Conservation (phyloP, 2,329 filamentous ascomycete species). For the Aspergillus sp. region DNA sequence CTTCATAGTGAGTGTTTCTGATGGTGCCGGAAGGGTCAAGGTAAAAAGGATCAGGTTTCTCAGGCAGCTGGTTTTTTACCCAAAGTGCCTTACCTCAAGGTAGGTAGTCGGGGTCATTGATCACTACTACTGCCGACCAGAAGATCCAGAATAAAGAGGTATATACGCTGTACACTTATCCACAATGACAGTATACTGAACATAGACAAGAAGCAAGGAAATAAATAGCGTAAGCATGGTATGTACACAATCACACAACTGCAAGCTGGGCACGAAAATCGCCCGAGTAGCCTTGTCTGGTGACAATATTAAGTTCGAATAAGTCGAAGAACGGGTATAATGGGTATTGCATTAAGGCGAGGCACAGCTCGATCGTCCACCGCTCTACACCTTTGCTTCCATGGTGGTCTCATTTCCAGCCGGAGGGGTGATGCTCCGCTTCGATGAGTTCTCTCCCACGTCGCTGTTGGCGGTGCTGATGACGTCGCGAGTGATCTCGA, state of each 20-base stretch:
- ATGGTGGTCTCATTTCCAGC: constrained; percentile 12
- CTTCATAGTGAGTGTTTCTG: neutral
- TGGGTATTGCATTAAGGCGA: neutral
- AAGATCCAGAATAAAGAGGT: too few species aligned
- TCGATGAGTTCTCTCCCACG: constrained; percentile 24
- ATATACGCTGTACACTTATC: too few species aligned
- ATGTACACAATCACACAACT: too few species aligned
- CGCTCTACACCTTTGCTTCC: neutral
- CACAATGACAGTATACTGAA: too few species aligned
- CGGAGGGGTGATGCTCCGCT: constrained; percentile 29
- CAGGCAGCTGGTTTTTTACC: neutral
- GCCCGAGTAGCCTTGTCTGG: too few species aligned
- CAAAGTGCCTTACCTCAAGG: too few species aligned
- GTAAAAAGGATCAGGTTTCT: neutral
- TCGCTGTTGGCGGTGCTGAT: constrained; percentile 32
- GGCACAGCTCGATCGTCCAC: neutral
- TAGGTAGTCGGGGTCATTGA: too few species aligned
- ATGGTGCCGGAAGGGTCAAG: neutral
- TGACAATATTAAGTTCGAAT: neutral
- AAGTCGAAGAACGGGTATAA: neutral
- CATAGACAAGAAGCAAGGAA: too few species aligned
- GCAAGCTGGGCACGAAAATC: too few species aligned
- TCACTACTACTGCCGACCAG: too few species aligned
- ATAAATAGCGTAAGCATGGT: too few species aligned
- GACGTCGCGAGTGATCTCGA: constrained; percentile 76